Base-by-base conservation (phyloP, 306 rosid genomes). In the Quercus rubra region DNA sequence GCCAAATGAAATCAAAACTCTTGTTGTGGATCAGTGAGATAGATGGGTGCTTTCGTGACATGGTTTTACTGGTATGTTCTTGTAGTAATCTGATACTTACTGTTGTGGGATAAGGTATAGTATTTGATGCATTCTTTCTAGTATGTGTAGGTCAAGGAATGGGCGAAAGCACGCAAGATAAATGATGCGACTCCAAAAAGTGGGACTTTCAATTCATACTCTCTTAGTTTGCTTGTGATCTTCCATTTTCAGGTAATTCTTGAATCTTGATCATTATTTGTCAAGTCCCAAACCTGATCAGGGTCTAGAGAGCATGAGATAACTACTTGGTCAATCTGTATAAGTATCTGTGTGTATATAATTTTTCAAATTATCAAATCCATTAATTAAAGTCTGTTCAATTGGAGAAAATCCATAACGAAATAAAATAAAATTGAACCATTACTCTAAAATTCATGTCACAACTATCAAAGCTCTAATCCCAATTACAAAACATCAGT, bases 181-280 rank as follows among this genome's bases (percentile, higher is more conserved):
- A 94, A 94, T 83, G 84, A 88, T 81, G 7, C 46, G 7, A 41
- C 46, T 4, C 80, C 98, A 55, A 92, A 55, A 83, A n/a, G 77
- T 23, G 97, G 97, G 77, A 85, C 91, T 78, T 88, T 94, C 89
- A 92, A 89, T 72, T 94, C 98, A 20, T 94, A 89, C 85, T 78
- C 98, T 74, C 94, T 94, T 55, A 64, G 91, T 82, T 83, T 94
- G 83, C 96, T 94, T 55, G 96, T 90, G 78, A 76, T 94, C 70
- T 94, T 94, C 87, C 96, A 92, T 81, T 91, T 94, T 75, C 97
- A 94, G 98, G 98, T 94, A 76, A 76, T 57, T 55, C 66, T 77
- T 30, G 33, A 30, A 30, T 41, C 46, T 41, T 75, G 62, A 59
- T 80, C 79, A 67, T 76, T 27, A 8, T 41, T 41, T 41, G 9